Conservation (phyloP, 441 rosid species). For the Erodium moschatum region DNA sequence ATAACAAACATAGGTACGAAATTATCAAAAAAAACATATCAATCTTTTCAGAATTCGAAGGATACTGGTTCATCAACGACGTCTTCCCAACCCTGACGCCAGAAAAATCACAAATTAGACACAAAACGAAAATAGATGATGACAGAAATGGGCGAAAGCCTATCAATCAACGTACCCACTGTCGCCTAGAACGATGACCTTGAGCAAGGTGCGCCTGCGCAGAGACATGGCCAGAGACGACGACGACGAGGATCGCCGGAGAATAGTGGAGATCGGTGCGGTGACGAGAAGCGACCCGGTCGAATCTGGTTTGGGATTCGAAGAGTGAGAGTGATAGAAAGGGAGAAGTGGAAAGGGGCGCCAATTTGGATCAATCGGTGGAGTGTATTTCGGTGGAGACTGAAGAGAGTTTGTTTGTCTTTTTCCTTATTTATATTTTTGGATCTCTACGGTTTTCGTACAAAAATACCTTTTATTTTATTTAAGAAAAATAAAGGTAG, state of each 20-base stretch:
- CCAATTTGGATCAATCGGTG: slow-evolving; percentile 35
- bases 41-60: slow-evolving; percentile 20
- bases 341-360: slow-evolving; percentile 31
- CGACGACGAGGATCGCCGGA: too few species aligned
- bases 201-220: slow-evolving; percentile 78
- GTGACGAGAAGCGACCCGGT: too few species aligned
- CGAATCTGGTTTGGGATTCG: background rate
- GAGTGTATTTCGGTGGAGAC: background rate
- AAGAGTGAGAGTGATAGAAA: background rate
- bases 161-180: slow-evolving; percentile 56
- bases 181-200: slow-evolving; percentile 94
- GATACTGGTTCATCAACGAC: slow-evolving; percentile 98
- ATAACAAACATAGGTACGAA: background rate
- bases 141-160: slow-evolving; percentile 16
- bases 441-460: too few species aligned
- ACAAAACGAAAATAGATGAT: background rate
- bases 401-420: background rate
- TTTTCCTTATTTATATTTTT: too few species aligned
- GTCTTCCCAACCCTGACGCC: slow-evolving; percentile 90
- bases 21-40: background rate
- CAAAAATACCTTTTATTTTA: too few species aligned
- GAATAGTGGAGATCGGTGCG: too few species aligned
- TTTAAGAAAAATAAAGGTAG: too few species aligned
- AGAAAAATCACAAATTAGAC: slow-evolving; percentile 1
- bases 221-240: slow-evolving; percentile 37